Evolutionary conservation across 2,329 filamentous ascomycete genomes (phyloP).

Genomic region (Zymoseptoria tritici): DNA sequence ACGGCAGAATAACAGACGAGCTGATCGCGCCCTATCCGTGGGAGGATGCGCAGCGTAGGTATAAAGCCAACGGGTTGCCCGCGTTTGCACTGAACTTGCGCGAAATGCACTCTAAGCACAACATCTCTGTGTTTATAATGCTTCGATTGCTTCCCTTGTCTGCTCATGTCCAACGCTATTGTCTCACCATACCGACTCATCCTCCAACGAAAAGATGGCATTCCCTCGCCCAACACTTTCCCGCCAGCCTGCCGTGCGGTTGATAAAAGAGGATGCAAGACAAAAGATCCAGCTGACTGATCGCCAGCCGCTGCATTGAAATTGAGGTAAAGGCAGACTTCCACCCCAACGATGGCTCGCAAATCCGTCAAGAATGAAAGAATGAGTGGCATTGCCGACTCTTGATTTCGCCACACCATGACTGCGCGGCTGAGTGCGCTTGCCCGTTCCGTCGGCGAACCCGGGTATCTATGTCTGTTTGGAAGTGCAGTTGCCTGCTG

Average conservation of each 20-base stretch:
- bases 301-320: too few relatives aligned
- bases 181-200: background rate
- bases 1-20: too few relatives aligned
- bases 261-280: too few relatives aligned
- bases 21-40: too few relatives aligned
- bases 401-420: background rate
- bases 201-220: background rate
- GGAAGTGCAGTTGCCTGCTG: background rate
- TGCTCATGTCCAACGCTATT: background rate
- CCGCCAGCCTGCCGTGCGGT: background rate
- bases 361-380: background rate
- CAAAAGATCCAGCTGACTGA: too few relatives aligned
- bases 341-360: background rate
- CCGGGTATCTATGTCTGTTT: background rate
- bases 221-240: background rate
- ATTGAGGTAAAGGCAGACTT: background rate
- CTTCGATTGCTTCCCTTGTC: background rate
- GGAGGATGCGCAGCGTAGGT: too few relatives aligned
- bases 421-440: background rate
- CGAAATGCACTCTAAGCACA: too few relatives aligned
- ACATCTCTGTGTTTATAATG: background rate
- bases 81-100: too few relatives aligned
- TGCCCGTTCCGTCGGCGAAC: background rate
- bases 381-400: background rate
- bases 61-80: too few relatives aligned